Base-by-base conservation (phyloP, 768 basidiomycete species). In the Termitomyces sp. region DNA sequence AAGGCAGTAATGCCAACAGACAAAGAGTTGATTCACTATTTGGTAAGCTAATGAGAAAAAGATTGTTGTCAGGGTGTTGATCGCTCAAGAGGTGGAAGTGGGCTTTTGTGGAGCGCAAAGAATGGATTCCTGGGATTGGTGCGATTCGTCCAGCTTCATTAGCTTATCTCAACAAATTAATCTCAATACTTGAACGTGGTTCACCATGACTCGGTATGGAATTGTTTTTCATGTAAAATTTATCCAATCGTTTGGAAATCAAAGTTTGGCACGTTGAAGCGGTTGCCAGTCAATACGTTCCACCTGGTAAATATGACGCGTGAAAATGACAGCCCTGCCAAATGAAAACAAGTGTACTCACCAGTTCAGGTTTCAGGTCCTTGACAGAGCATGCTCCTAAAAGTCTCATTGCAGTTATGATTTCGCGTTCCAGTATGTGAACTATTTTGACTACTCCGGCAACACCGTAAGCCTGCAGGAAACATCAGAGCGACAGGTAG, bases 321-420 rank as follows among this genome's bases (percentile, higher is more conserved):
- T 57, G 10, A 52, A 18, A 23, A 50, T 16, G 10, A 20, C 30
- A 6, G n/a, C 9, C 46, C 8, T 32, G 50, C 23, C 14, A 16
- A 57, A 46, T 4, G 6, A 3, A 40, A 13, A 20, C 20, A 66
- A 81, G 58, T 23, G 32, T 7, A 30, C 6, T 10, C 67, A 90
- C 91, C 85, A 94, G 81, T 65, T 89, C 86, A 1, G 92, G 89
- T 33, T 74, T 80, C 40, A 96, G 76, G 55, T 93, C 84, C 4
- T 78, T 72, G 1, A 95, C 69, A 43, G 73, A 82, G 48, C 78
- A 77, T 40, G 83, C 91, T 33, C 94, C 94, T 5, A 93, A 70
- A 23, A 91, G 77, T 58, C 85, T 73, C 91, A 96, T 91, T 4
- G 82, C 83, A 10, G 83, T 83, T 26, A 83, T 68, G 49, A 95